Base-by-base conservation (phyloP, 305 asterid species). In the Plantago rigida region DNA sequence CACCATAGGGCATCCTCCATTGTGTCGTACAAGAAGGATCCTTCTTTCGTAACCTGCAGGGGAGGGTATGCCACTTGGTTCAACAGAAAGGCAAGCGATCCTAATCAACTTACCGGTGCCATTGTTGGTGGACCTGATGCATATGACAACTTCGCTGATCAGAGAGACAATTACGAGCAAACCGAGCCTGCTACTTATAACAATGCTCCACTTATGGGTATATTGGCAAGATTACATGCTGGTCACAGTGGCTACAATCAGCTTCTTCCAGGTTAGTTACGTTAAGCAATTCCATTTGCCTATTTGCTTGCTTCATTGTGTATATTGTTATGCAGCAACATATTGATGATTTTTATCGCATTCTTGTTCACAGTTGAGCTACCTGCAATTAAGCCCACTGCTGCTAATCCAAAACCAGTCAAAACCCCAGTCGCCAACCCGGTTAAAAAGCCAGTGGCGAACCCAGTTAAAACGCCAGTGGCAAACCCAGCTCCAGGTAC, bases 161-260 rank as follows among this genome's bases (percentile, higher is more conserved):
- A 89, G 77, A 79, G 99, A 60, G 94, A 92, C 51, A 92, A 92
- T 72, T 92, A 89, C 11, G 94, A 92, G 75, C 97, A 92, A 73
- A 92, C 97, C 0, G 99, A 92, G 73, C 99, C 97, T 7, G 99
- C 99, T 64, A 92, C 99, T 42, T 92, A 92, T 73, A 92, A 92
- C 81, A 92, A 85, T 71, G 99, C 96, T 47, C 97, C 97, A 1
- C 73, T 92, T 56, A 47, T 92, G 3, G 99, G 99, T 3, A 73
- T 89, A 14, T 64, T 92, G 69, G 94, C 99, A 9, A 83, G 99
- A 62, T 72, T 92, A 49, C 87, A 85, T 10, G 87, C 78, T 28
- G 99, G 96, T 36, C 87, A 75, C 63, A 66, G 79, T 2, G 87
- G 89, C 29, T 79, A 81, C 72, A 89, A 79, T 74, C 99, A 89